These are phyloP conservation scores for Aspergillus sp. DNA, from an alignment of 2,329 filamentous ascomycete genomes.

Conservation along the genomic window DNA sequence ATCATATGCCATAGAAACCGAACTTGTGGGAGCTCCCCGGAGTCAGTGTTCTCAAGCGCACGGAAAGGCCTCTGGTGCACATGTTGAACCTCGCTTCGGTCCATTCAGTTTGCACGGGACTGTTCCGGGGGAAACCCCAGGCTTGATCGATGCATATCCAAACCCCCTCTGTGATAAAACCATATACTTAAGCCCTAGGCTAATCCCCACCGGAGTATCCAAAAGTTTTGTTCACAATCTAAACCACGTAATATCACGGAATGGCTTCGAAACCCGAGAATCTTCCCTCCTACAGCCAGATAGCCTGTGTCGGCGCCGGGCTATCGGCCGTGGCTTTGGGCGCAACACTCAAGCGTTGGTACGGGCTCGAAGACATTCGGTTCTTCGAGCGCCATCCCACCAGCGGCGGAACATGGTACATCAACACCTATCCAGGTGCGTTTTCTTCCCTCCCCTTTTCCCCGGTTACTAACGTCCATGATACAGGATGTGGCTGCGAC, in stretches of 20 bases:
- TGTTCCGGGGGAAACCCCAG: not conserved
- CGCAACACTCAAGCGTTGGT: constrained; percentile 60
- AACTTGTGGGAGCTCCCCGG: too few species aligned
- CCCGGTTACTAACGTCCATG: not conserved
- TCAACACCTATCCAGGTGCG: constrained; percentile 61
- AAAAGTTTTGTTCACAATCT: not conserved
- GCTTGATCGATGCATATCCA: not conserved
- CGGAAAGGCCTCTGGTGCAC: not conserved
- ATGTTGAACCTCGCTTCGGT: not conserved
- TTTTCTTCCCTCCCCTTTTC: constrained; percentile 10
- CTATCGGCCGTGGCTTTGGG: constrained; percentile 65
- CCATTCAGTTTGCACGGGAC: too few species aligned
- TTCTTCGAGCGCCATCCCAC: constrained; percentile 62
- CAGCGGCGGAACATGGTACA: constrained; percentile 66
- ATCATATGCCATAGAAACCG: too few species aligned
- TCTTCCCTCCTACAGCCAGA: constrained; percentile 29
- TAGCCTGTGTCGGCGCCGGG: constrained; percentile 58
- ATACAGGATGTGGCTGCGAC: constrained; percentile 54
- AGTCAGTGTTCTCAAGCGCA: too few species aligned
- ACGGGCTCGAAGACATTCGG: constrained; percentile 60
- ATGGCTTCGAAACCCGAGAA: constrained; percentile 1
- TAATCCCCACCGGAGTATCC: not conserved
- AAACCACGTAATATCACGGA: not conserved
- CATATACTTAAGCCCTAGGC: not conserved
- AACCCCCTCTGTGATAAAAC: not conserved